Conservation (phyloP, 106 monocot species). For the Dioscorea zingiberensis region DNA sequence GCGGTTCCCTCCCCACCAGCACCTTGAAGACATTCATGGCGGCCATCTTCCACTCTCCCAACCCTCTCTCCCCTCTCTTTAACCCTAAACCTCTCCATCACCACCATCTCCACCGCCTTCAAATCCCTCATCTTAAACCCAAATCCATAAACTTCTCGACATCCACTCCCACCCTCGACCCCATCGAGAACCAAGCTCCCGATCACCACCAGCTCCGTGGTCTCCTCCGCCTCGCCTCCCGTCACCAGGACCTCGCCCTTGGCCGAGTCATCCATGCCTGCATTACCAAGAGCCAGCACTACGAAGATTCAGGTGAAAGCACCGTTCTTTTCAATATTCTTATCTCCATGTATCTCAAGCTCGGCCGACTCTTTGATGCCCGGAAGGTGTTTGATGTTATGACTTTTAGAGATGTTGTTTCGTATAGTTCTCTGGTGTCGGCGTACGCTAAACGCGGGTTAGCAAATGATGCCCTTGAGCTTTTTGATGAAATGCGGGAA, state of each 20-base stretch:
- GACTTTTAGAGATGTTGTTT: conserved; percentile 44
- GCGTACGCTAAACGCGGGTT: conserved; percentile 41
- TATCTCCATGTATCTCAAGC: conserved; percentile 42
- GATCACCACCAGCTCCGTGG: conserved; percentile 1
- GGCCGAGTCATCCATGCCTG: conserved; percentile 39
- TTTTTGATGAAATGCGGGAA: conserved; percentile 53
- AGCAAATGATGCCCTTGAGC: conserved; percentile 12
- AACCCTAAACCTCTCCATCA: neutral
- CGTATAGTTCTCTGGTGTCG: conserved; percentile 56
- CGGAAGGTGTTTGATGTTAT: conserved; percentile 49
- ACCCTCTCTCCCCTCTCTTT: neutral
- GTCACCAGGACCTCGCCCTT: conserved; percentile 32
- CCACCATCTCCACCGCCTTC: neutral
- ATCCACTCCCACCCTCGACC: neutral
- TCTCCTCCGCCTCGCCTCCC: conserved; percentile 46
- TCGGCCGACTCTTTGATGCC: conserved; percentile 41
- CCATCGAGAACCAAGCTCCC: neutral
- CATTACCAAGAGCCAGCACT: conserved; percentile 26
- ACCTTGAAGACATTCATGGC: neutral
- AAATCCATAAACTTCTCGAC: neutral
- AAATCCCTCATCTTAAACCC: neutral
- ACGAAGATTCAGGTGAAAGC: neutral
- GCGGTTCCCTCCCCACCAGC: neutral
- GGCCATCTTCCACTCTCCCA: neutral
- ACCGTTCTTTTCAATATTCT: conserved; percentile 43